Evolutionary conservation across 2,329 filamentous ascomycete genomes (phyloP), one percentile per base, ranked within the genome.

Genomic region (Lecanicillium sp.): DNA sequence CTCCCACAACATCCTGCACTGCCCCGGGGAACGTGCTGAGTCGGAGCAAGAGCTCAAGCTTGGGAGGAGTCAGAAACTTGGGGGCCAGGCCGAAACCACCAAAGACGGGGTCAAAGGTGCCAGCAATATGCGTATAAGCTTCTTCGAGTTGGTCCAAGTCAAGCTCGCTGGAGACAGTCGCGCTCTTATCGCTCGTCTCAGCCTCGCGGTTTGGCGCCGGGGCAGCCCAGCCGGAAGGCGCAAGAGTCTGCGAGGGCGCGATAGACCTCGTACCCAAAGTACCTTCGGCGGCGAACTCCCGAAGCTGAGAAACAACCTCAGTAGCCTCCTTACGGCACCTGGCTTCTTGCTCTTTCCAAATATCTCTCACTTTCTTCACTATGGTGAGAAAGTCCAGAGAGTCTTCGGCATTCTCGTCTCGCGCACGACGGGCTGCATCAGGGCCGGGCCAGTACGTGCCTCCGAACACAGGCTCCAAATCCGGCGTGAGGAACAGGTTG

Each of bases 361-460:
- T 72, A 31, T 71, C 69, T 17, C 70, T 68, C 31, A 97, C 74
- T 61, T 94, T 96, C 50, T 83, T 72, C 36, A 96, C 60, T 25
- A 97, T 87, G 15, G 82, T 79, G 29, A 94, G 68, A 51, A 96
- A 95, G 30, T 86, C 81, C n/a, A 86, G 72, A 4, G 81, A 76
- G 33, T 79, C 77, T 4, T 73, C 66, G 10, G 70, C 71, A 18
- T 47, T 49, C 6, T 62, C 62, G 2, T 68, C 65, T 9, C 43
- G 46, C 3, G 51, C 43, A 17, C 56, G 57, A n/a, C 57, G 54
- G 29, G 55, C 46, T 4, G 79, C 76, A 35, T 79, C 81, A 0
- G 88, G 86, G 1, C 85, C 86, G 4, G 89, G 87, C 85, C 88
- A 97, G 61, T 96, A 97, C 8, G 90, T 96, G 17, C 90, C 90